Percentiles rank a stretch among this genome's conserved stretches.
These are phyloP conservation scores for Penicillium cosmopolitanum DNA, from an alignment of 495 filamentous ascomycete genomes.

Conservation along the genomic window DNA sequence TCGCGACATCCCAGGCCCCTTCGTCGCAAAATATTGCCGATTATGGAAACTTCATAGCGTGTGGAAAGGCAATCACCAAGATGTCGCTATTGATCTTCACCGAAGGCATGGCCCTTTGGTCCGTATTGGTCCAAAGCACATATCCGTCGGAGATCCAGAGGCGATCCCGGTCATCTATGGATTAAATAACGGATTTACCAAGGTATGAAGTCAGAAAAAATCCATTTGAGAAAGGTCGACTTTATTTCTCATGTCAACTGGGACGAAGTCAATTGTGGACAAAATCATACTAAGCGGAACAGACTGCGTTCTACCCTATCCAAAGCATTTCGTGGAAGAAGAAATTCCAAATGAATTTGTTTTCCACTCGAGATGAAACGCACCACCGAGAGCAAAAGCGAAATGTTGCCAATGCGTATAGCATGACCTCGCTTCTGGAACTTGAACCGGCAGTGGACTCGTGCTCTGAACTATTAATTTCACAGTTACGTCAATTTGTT, in stretches of 20 bases:
- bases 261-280: background rate
- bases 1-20: slow-evolving; percentile 39
- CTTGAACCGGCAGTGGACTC: slow-evolving; percentile 34
- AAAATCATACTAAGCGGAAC: background rate
- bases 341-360: slow-evolving; percentile 38
- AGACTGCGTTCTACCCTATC: slow-evolving; percentile 50
- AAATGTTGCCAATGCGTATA: slow-evolving; percentile 37
- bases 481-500: slow-evolving; percentile 23
- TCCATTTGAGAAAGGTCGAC: background rate
- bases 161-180: slow-evolving; percentile 44
- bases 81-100: slow-evolving; percentile 37
- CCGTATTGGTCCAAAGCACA: slow-evolving; percentile 41
- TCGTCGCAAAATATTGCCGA: slow-evolving; percentile 35
- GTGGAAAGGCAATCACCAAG: slow-evolving; percentile 39
- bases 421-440: slow-evolving; percentile 35
- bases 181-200: background rate
- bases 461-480: slow-evolving; percentile 19
- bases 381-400: slow-evolving; percentile 36
- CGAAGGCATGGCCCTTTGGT: slow-evolving; percentile 44
- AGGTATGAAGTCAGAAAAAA: background rate
- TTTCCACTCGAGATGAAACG: slow-evolving; percentile 31
- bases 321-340: slow-evolving; percentile 37
- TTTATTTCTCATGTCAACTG: background rate
- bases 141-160: slow-evolving; percentile 42
- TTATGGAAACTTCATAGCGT: slow-evolving; percentile 41